These are phyloP conservation scores for Cystobasidium onofrii DNA, from an alignment of 768 basidiomycete genomes.

Conservation along the genomic window DNA sequence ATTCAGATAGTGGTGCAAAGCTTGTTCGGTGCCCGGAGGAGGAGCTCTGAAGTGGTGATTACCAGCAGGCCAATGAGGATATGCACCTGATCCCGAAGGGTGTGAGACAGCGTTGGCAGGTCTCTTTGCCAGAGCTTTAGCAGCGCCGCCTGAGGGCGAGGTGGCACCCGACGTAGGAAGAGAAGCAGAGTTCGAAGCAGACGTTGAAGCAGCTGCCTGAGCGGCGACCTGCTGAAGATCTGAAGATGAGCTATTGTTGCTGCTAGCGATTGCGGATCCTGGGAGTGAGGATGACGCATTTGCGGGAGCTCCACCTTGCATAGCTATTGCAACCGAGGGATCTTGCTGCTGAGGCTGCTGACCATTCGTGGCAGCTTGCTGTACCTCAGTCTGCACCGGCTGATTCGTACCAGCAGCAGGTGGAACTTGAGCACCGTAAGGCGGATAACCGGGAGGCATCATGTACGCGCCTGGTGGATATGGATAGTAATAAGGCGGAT, in stretches of 20 bases:
- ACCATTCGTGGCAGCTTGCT: neutral
- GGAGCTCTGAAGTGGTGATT: constrained; percentile 3
- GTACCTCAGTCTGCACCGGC: neutral
- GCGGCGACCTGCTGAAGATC: neutral
- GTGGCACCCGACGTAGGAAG: neutral
- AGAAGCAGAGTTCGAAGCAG: neutral
- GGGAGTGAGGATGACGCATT: neutral
- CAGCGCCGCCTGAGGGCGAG: neutral
- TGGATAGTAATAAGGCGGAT: constrained; percentile 7
- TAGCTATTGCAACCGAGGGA: neutral
- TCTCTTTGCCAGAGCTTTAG: neutral
- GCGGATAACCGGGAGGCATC: neutral
- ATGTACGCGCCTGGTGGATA: constrained; percentile 1
- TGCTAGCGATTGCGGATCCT: neutral
- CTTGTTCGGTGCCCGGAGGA: neutral
- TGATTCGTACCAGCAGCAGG: neutral
- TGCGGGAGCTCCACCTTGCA: neutral
- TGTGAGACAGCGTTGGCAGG: neutral
- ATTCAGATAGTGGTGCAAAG: neutral
- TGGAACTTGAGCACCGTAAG: neutral
- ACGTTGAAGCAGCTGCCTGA: neutral
- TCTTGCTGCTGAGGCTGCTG: constrained; percentile 3
- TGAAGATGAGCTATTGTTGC: constrained; percentile 16
- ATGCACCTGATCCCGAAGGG: neutral
- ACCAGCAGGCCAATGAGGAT: constrained; percentile 1